Conservation (phyloP, 2,329 filamentous ascomycete genomes). For the Ustilaginoidea virens region DNA sequence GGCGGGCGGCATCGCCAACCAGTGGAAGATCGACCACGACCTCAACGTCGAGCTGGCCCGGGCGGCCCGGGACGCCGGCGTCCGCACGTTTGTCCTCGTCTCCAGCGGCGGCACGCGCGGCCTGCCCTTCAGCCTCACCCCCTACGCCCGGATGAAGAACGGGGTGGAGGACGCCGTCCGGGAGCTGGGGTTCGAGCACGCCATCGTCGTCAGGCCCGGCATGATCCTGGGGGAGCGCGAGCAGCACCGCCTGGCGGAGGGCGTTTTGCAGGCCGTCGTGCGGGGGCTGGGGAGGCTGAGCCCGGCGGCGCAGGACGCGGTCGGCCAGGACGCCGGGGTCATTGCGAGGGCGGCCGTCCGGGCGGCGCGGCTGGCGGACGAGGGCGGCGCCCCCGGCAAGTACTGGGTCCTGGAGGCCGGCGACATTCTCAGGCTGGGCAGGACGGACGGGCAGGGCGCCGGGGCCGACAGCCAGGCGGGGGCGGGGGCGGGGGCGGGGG, state of each 20-base stretch:
- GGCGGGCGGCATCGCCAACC: slow-evolving; percentile 62
- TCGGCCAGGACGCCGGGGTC: slow-evolving; percentile 59
- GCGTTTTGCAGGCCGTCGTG: slow-evolving; percentile 38
- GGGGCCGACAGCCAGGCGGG: slow-evolving; percentile 4
- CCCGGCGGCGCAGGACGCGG: slow-evolving; percentile 41
- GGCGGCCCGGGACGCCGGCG: slow-evolving; percentile 57
- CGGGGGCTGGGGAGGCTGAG: slow-evolving; percentile 37
- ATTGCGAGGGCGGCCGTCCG: slow-evolving; percentile 54
- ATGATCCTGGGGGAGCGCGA: slow-evolving; percentile 59
- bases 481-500: no score
- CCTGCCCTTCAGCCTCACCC: slow-evolving; percentile 25
- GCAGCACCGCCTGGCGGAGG: slow-evolving; percentile 42
- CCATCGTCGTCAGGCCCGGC: slow-evolving; percentile 60
- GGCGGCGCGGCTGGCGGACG: slow-evolving; percentile 40
- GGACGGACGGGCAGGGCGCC: slow-evolving; percentile 33
- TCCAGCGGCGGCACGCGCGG: slow-evolving; percentile 38
- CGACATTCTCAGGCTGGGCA: slow-evolving; percentile 55
- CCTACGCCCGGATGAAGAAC: slow-evolving; percentile 60
- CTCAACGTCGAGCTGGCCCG: slow-evolving; percentile 67
- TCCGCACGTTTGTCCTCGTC: slow-evolving; percentile 63
- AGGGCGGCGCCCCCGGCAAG: slow-evolving; percentile 43
- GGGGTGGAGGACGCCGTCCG: slow-evolving; percentile 70
- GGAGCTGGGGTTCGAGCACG: slow-evolving; percentile 59
- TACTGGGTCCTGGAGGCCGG: slow-evolving; percentile 42
- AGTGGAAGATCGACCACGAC: slow-evolving; percentile 80